Evolutionary conservation across 768 basidiomycete genomes (phyloP).

Genomic region (Serpula lacrymans): DNA sequence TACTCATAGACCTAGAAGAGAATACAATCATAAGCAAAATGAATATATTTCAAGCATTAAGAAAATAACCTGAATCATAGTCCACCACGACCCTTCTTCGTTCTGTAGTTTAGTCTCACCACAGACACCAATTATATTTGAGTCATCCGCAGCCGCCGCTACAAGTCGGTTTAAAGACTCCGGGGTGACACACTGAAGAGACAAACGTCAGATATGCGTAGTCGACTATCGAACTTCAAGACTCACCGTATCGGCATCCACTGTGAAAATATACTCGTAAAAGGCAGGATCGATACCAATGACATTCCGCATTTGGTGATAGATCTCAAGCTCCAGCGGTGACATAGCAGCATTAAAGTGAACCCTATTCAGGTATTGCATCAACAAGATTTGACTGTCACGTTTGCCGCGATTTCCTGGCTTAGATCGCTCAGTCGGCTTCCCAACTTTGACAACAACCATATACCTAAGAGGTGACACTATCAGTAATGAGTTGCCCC

Average conservation of each 20-base stretch:
- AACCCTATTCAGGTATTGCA: constrained; percentile 67
- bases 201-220: constrained; percentile 12
- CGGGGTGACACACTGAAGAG: constrained; percentile 51
- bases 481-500: constrained; percentile 2
- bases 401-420: constrained; percentile 69
- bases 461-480: constrained; percentile 39
- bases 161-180: constrained; percentile 69
- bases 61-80: constrained; percentile 62
- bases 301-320: constrained; percentile 73
- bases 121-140: constrained; percentile 63
- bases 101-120: constrained; percentile 69
- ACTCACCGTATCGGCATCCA: constrained; percentile 64
- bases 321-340: constrained; percentile 66
- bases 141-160: constrained; percentile 56
- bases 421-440: constrained; percentile 61
- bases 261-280: constrained; percentile 72
- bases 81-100: constrained; percentile 70
- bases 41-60: neutral
- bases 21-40: constrained; percentile 7
- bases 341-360: constrained; percentile 68
- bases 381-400: constrained; percentile 62
- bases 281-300: constrained; percentile 74
- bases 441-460: constrained; percentile 64
- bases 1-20: constrained; percentile 59
- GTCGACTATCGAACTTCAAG: neutral